Base-by-base conservation (phyloP, 2,329 filamentous ascomycete species). In the Parastagonospora nodorum region DNA sequence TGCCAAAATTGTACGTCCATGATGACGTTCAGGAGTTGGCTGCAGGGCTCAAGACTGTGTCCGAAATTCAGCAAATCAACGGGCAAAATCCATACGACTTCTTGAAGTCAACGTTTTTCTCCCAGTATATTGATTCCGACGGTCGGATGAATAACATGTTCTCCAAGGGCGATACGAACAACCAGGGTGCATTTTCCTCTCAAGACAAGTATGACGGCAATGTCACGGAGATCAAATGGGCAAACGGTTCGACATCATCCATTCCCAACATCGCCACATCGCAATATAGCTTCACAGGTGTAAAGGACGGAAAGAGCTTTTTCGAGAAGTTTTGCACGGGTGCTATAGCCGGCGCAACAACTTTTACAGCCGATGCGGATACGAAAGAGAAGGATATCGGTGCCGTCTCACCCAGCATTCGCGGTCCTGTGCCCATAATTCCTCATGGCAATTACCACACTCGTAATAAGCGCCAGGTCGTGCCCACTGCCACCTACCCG, bases 301-400 rank as follows among this genome's bases (percentile, higher is more conserved):
- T 74, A 9, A 59, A 53, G 2, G 67, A 72, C 46, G 77, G 75
- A 6, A 36, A 64, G 5, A 63, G 66, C 2, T 75, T 78, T 50
- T 77, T 74, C 50, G 16, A 68, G 6, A 58, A 53, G 12, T 76
- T 75, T 47, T 68, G 64, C 48, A 60, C 41, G 2, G 67, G 64
- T 8, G 8, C 27, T 8, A 27, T 58, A 14, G 50, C 41, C 24
- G 49, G 53, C 2, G 32, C 40, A 3, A 16, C 35, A 4, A 5
- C 45, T 16, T 14, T 42, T 31, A 39, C 48, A 24, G 50, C 50
- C 5, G 48, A 33, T 10, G 50, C 50, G 5, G 48, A 33, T 9
- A 45, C 52, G 7, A 61, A 57, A 24, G 44, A 39, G 12, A 46
- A 46, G 29, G 44, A 46, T 24, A 8, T 30, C 10, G 44, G n/a